phyloP scores from a whole-genome alignment of 176 grass and related monocot genomes.

The Triticum aestivum region IWGSC_CS_RefSeq_v2.1 NC_057805.1:1224621-1225120 shows the following conservation, averaged over 20 bases:
- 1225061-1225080: background rate
- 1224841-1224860: background rate
- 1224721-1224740: too few relatives aligned
- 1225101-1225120: background rate
- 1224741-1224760: background rate
- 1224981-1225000: background rate
- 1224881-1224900: background rate
- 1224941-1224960: background rate
- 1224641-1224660: background rate
- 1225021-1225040: background rate
- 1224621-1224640: background rate
- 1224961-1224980: background rate
- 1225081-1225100: background rate
- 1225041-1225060: background rate
- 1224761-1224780: constrained; percentile 17
- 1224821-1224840: background rate
- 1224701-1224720: too few relatives aligned
- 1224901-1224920: too few relatives aligned
- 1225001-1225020: background rate
- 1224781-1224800: background rate
- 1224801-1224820: constrained; percentile 11
- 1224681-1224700: background rate
- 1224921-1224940: background rate
- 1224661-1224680: background rate
- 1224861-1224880: background rate